A percentile compares a stretch with the other conserved stretches of the same genome.
Evolutionary conservation across 106 monocot species (phyloP).

Genomic region (Xerophyta viscosa): DNA sequence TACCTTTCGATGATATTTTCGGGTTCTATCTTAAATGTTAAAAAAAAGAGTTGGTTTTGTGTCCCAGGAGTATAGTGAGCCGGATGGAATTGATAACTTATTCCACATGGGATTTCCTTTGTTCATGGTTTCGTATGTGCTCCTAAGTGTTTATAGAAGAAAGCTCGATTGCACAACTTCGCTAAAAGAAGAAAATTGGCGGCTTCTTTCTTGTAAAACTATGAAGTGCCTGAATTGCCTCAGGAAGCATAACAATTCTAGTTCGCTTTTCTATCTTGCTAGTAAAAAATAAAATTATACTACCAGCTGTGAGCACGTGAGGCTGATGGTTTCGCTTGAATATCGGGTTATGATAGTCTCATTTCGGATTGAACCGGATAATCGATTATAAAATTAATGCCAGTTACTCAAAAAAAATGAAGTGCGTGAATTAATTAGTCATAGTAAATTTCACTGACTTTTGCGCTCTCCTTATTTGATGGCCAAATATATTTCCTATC

Average conservation of each 20-base stretch:
- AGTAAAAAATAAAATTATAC: too few species aligned
- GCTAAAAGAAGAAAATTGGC: conserved; percentile 1
- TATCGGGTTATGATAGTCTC: too few species aligned
- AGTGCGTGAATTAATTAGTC: background rate
- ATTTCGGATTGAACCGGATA: too few species aligned
- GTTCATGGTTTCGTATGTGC: conserved; percentile 56
- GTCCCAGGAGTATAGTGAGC: conserved; percentile 60
- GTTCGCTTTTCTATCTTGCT: too few species aligned
- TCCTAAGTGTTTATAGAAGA: conserved; percentile 57
- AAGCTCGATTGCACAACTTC: conserved; percentile 74
- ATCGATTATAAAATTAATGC: too few species aligned
- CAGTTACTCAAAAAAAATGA: too few species aligned
- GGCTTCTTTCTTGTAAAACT: background rate
- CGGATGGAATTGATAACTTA: conserved; percentile 39
- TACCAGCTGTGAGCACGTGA: too few species aligned
- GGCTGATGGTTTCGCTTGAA: too few species aligned
- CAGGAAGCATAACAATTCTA: too few species aligned
- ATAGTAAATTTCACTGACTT: conserved; percentile 17
- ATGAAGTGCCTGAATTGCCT: too few species aligned
- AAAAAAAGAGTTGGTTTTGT: conserved; percentile 49
- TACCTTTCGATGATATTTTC: too few species aligned
- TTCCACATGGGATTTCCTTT: conserved; percentile 87
- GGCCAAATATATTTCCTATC: conserved; percentile 88
- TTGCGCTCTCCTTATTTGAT: conserved; percentile 72
- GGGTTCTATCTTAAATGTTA: too few species aligned